Conservation (phyloP, 805 yeast species). For the Pichia eremophila region DNA sequence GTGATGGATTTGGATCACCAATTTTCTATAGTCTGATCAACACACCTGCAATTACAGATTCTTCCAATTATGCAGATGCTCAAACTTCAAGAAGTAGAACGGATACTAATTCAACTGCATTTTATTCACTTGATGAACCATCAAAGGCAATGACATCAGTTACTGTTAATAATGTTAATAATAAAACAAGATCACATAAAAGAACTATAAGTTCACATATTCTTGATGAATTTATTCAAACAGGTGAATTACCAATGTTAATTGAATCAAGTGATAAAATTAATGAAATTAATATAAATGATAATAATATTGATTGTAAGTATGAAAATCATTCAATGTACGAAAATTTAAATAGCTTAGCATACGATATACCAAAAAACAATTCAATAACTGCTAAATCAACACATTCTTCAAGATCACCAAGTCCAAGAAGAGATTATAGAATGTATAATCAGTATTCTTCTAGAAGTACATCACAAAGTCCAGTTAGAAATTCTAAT, state of each 20-base stretch:
- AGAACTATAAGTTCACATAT: conserved; percentile 18
- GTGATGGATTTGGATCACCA: neutral
- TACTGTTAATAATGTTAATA: conserved; percentile 8
- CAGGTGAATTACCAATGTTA: conserved; percentile 15
- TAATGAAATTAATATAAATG: neutral
- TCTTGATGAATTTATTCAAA: conserved; percentile 22
- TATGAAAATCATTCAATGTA: conserved; percentile 17
- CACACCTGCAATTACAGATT: neutral
- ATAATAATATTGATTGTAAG: neutral
- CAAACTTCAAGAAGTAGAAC: neutral
- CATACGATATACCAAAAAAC: conserved; percentile 9
- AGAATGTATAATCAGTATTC: conserved; percentile 1
- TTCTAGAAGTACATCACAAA: conserved; percentile 2
- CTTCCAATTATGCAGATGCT: neutral
- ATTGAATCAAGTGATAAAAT: conserved; percentile 3
- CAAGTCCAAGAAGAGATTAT: conserved; percentile 4
- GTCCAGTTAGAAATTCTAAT: conserved; percentile 2
- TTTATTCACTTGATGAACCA: conserved; percentile 16
- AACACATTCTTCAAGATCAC: conserved; percentile 1
- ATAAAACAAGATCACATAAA: conserved; percentile 13
- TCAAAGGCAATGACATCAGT: conserved; percentile 12
- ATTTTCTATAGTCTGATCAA: neutral
- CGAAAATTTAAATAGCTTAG: conserved; percentile 6
- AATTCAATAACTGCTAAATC: neutral
- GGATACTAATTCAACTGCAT: conserved; percentile 2